These are phyloP conservation scores for Gossypium stocksii DNA, from an alignment of 345 rosid species.

Conservation along the genomic window DNA sequence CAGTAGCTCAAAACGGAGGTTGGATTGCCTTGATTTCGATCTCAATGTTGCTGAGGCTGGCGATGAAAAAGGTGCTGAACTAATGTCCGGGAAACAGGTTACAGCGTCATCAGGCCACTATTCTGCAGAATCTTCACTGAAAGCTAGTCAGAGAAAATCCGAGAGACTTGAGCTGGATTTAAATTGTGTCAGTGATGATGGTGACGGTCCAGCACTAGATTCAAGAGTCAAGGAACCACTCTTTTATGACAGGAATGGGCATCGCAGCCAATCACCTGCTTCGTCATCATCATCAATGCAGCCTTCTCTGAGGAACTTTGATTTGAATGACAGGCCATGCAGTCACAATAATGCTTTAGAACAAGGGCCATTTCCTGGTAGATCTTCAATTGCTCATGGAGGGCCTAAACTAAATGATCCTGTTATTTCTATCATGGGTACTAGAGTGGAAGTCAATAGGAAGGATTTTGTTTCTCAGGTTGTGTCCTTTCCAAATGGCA, in stretches of 20 bases:
- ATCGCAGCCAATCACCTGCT: conserved; percentile 66
- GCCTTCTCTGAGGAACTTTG: conserved; percentile 62
- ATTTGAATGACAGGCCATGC: conserved; percentile 82
- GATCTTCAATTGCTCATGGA: conserved; percentile 33
- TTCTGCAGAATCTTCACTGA: conserved; percentile 62
- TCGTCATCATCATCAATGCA: conserved; percentile 74
- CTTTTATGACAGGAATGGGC: conserved; percentile 49
- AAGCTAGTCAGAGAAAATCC: conserved; percentile 50
- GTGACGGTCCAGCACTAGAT: conserved; percentile 47
- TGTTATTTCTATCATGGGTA: conserved; percentile 65
- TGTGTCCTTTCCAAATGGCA: conserved; percentile 56
- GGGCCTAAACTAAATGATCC: conserved; percentile 51
- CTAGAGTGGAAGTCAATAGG: conserved; percentile 57
- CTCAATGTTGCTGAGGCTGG: conserved; percentile 75
- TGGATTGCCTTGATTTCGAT: conserved; percentile 59
- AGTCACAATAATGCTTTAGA: conserved; percentile 46
- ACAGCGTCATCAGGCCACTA: conserved; percentile 46
- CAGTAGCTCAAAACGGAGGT: conserved; percentile 42
- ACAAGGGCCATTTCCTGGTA: conserved; percentile 36
- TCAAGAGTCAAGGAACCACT: conserved; percentile 46
- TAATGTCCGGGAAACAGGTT: conserved; percentile 40
- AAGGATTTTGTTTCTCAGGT: conserved; percentile 44
- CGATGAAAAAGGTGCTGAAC: conserved; percentile 56
- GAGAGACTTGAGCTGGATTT: conserved; percentile 71
- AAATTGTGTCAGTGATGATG: conserved; percentile 64